Percentiles rank a stretch among this genome's conserved stretches.
These are phyloP conservation scores for Suillus brevipes DNA, from an alignment of 768 basidiomycete species.

Conservation along the genomic window DNA sequence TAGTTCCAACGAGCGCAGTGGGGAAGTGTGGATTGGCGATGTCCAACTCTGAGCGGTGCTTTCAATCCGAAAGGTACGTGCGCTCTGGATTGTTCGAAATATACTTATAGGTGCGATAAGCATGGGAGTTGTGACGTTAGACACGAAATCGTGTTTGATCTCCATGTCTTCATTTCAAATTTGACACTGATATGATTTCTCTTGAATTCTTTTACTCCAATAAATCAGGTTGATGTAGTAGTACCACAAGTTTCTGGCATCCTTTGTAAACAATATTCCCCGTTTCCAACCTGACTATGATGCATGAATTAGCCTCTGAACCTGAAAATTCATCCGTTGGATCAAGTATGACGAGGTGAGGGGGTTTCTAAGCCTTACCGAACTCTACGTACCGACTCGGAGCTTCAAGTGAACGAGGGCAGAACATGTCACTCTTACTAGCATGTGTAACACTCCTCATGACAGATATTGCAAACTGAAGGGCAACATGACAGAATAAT, in stretches of 20 bases:
- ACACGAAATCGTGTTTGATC: not conserved
- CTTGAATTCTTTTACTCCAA: not conserved
- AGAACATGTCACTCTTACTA: not conserved
- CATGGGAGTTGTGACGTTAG: not conserved
- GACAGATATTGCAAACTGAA: not conserved
- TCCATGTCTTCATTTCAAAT: not conserved
- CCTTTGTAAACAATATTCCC: not conserved
- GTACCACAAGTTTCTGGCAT: not conserved
- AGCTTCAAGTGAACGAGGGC: not conserved
- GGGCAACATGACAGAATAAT: not conserved
- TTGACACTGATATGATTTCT: not conserved
- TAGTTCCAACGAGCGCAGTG: slow-evolving; percentile 41
- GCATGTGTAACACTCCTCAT: not conserved
- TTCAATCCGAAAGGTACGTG: not conserved
- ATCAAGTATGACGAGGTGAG: not conserved
- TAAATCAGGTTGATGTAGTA: not conserved
- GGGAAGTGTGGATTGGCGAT: slow-evolving; percentile 43
- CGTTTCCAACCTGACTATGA: not conserved
- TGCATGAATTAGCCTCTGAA: not conserved
- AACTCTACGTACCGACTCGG: slow-evolving; percentile 19
- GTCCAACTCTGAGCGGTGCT: slow-evolving; percentile 19
- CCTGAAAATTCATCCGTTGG: not conserved
- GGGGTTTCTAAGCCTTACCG: slow-evolving; percentile 14
- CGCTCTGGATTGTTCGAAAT: not conserved
- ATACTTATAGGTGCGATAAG: not conserved